A percentile compares a stretch with the other conserved stretches of the same genome.
Conservation (phyloP, 2,329 filamentous ascomycete species). For the Dryadomyces quercivorus region DNA sequence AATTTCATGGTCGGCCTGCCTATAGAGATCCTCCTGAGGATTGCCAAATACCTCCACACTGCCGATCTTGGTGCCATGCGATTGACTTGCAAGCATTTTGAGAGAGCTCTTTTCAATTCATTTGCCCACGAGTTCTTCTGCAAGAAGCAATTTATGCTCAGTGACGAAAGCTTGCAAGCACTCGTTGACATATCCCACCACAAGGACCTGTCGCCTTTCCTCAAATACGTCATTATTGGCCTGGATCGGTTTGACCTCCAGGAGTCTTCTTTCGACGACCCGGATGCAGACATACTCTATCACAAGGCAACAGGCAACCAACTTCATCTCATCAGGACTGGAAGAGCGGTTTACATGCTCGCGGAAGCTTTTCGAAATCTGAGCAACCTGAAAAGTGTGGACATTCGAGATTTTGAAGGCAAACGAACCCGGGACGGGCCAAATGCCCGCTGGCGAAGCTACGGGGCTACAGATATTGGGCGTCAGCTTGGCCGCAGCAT, state of each 20-base stretch:
- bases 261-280: neutral
- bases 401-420: slow-evolving; percentile 47
- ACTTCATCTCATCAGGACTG: slow-evolving; percentile 25
- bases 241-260: slow-evolving; percentile 19
- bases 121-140: slow-evolving; percentile 53
- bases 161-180: slow-evolving; percentile 40
- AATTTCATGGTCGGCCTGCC: slow-evolving; percentile 27
- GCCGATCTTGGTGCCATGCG: slow-evolving; percentile 42
- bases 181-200: slow-evolving; percentile 39
- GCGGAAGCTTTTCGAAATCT: slow-evolving; percentile 43
- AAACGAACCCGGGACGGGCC: slow-evolving; percentile 34
- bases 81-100: slow-evolving; percentile 39
- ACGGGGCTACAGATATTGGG: slow-evolving; percentile 31
- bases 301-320: slow-evolving; percentile 13
- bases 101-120: slow-evolving; percentile 37
- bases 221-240: slow-evolving; percentile 37
- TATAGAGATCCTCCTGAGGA: slow-evolving; percentile 44
- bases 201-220: slow-evolving; percentile 24
- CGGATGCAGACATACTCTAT: neutral
- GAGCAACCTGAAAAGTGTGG: slow-evolving; percentile 39
- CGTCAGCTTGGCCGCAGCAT: slow-evolving; percentile 19
- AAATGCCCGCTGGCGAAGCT: slow-evolving; percentile 37
- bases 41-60: slow-evolving; percentile 41
- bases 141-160: slow-evolving; percentile 54
- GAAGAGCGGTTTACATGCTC: slow-evolving; percentile 40